Conservation (phyloP, 176 grass and related monocot species). For the Triticum monococcum region DNA sequence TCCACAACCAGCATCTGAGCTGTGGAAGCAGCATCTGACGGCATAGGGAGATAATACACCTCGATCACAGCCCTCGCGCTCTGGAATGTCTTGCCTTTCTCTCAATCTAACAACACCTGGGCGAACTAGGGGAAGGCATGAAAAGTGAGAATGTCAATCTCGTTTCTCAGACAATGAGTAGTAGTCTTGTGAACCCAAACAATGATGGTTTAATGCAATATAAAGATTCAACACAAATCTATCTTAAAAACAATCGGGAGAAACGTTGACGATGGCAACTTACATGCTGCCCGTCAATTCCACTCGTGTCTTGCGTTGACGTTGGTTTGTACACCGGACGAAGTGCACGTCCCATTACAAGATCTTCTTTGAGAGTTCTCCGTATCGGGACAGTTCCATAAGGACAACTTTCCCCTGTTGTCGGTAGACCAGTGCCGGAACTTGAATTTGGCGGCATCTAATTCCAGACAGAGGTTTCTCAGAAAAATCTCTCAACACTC, state of each 20-base stretch:
- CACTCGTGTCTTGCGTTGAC: neutral
- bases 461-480: neutral
- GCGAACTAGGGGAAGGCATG: slow-evolving; percentile 7
- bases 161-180: neutral
- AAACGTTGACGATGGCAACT: neutral
- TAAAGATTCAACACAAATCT: neutral
- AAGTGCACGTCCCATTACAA: neutral
- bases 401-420: neutral
- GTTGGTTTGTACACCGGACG: neutral
- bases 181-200: neutral
- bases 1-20: neutral
- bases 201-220: neutral
- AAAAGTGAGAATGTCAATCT: neutral
- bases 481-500: neutral
- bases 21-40: neutral
- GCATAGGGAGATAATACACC: neutral
- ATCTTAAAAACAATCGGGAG: neutral
- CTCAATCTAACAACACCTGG: neutral
- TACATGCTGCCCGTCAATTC: neutral
- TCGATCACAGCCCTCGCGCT: neutral
- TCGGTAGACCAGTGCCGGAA: neutral
- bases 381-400: slow-evolving; percentile 9
- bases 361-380: slow-evolving; percentile 12
- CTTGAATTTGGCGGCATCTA: neutral
- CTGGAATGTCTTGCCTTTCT: neutral